These are phyloP conservation scores for Plasmopara viticola DNA, from an alignment of 352 stramenopile species.

Conservation along the genomic window DNA sequence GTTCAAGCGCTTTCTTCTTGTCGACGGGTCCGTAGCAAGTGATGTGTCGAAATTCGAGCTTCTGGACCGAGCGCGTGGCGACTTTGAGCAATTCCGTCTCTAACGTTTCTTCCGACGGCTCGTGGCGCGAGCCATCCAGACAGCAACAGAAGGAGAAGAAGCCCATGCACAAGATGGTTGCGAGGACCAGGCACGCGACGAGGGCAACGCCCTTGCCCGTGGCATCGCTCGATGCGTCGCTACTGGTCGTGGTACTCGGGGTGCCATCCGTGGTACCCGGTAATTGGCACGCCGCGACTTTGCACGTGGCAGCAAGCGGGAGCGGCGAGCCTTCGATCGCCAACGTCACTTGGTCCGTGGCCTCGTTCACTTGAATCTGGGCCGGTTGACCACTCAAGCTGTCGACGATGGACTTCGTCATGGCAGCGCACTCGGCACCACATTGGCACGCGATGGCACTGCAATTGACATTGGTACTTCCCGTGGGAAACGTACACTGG, in stretches of 20 bases:
- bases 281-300: conserved; percentile 54
- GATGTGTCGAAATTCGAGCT: conserved; percentile 52
- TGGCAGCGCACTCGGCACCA: conserved; percentile 40
- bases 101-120: conserved; percentile 5
- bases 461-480: conserved; percentile 35
- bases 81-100: conserved; percentile 45
- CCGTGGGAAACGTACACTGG: conserved; percentile 41
- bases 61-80: conserved; percentile 30
- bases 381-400: conserved; percentile 60
- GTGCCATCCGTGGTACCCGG: background rate
- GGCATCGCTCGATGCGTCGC: conserved; percentile 3
- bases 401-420: conserved; percentile 69
- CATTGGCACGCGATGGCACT: conserved; percentile 59
- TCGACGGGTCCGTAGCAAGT: conserved; percentile 33
- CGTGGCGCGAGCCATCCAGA: background rate
- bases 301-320: conserved; percentile 56
- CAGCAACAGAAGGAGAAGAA: conserved; percentile 19
- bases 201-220: conserved; percentile 9
- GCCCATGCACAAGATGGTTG: conserved; percentile 9
- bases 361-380: conserved; percentile 40
- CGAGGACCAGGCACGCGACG: conserved; percentile 11
- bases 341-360: conserved; percentile 38
- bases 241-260: conserved; percentile 7
- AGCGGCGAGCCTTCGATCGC: conserved; percentile 67
- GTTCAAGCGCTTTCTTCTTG: background rate